A percentile compares a stretch with the other conserved stretches of the same genome.
Evolutionary conservation across 306 rosid genomes (phyloP).

Genomic region (Calophaca sinica): DNA sequence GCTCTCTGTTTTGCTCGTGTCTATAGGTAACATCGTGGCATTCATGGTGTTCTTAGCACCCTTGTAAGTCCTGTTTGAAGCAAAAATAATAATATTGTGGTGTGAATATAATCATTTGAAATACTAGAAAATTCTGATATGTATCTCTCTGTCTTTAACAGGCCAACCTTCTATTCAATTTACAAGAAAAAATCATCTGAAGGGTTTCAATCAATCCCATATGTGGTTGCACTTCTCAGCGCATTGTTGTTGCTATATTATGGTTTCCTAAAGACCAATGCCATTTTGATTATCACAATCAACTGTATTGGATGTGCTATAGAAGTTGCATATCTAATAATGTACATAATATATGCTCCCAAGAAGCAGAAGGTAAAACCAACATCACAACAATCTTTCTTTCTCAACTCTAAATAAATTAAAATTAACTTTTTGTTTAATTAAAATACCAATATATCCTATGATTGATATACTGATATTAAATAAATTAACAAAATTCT

Average conservation of each 20-base stretch:
- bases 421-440: too few species aligned
- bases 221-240: constrained; percentile 72
- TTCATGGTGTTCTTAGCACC: constrained; percentile 81
- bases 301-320: constrained; percentile 63
- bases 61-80: constrained; percentile 56
- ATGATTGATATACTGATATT: too few species aligned
- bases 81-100: background rate
- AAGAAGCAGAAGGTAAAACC: constrained; percentile 55
- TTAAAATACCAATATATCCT: too few species aligned
- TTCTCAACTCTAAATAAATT: background rate
- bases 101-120: background rate
- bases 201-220: constrained; percentile 74
- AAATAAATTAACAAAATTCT: too few species aligned
- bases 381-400: too few species aligned
- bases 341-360: constrained; percentile 63
- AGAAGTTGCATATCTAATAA: constrained; percentile 54
- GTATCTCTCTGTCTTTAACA: background rate
- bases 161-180: constrained; percentile 78
- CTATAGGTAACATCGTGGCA: constrained; percentile 68
- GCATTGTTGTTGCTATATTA: constrained; percentile 66
- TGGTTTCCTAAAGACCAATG: constrained; percentile 65
- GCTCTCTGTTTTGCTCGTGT: constrained; percentile 21
- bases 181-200: constrained; percentile 66
- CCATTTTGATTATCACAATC: constrained; percentile 63
- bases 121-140: background rate